Evolutionary conservation across 352 stramenopile genomes (phyloP).

Genomic region (Thalassiosira mediterranea): DNA sequence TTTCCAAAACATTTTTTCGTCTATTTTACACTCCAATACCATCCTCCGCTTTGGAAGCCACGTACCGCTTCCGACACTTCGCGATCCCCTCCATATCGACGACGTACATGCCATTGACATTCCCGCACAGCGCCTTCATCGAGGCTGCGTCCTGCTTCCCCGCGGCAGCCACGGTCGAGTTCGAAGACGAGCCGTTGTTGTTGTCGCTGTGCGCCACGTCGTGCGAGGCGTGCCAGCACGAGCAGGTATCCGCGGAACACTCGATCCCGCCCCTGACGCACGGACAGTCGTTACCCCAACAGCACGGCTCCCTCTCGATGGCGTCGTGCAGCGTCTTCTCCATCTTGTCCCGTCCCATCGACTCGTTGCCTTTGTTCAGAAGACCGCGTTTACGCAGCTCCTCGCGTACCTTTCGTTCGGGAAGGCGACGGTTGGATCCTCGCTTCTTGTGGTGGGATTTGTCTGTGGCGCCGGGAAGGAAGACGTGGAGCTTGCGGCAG

Average conservation of each 20-base stretch:
- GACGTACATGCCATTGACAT: constrained; percentile 69
- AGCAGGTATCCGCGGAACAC: constrained; percentile 77
- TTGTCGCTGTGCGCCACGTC: constrained; percentile 34
- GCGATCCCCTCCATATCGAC: too few relatives aligned
- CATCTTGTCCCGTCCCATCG: constrained; percentile 59
- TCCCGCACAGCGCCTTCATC: constrained; percentile 70
- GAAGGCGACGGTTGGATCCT: constrained; percentile 58
- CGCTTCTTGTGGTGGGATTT: constrained; percentile 65
- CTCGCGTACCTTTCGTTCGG: constrained; percentile 62
- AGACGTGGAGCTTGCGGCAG: constrained; percentile 76
- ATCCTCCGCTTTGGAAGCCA: too few relatives aligned
- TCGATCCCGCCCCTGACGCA: constrained; percentile 68
- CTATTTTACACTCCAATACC: too few relatives aligned
- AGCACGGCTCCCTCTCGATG: constrained; percentile 76
- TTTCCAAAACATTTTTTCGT: too few relatives aligned
- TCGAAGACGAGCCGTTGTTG: constrained; percentile 9
- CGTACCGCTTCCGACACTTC: too few relatives aligned
- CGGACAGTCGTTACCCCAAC: constrained; percentile 63
- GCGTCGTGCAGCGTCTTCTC: constrained; percentile 65
- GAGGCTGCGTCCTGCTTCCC: constrained; percentile 39
- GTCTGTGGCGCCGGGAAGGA: constrained; percentile 55
- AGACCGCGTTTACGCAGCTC: constrained; percentile 71
- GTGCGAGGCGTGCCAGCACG: constrained; percentile 75
- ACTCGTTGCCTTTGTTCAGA: constrained; percentile 30
- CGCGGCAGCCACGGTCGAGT: constrained; percentile 9